These are phyloP conservation scores for Scedosporium boydii DNA, from an alignment of 2,329 filamentous ascomycete species.

Conservation along the genomic window DNA sequence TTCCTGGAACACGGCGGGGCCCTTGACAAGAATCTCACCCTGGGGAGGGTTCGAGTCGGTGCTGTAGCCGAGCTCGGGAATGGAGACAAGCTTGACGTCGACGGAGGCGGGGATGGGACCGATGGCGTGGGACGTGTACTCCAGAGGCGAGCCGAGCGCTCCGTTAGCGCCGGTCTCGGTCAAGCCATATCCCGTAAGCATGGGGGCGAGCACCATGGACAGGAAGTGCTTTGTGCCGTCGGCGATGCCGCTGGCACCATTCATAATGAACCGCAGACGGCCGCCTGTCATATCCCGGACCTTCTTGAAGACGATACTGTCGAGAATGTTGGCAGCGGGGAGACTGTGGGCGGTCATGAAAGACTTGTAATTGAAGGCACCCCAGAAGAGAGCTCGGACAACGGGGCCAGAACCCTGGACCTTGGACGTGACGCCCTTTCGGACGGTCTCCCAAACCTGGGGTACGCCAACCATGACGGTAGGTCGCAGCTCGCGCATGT, in stretches of 20 bases:
- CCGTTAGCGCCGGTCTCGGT: slow-evolving; percentile 88
- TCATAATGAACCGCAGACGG: slow-evolving; percentile 80
- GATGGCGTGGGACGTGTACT: slow-evolving; percentile 69
- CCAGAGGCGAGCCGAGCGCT: slow-evolving; percentile 70
- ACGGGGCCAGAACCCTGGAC: slow-evolving; percentile 64
- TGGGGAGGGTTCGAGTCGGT: slow-evolving; percentile 68
- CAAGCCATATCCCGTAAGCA: slow-evolving; percentile 89
- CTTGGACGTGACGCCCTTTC: slow-evolving; percentile 81
- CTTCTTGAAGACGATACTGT: slow-evolving; percentile 82
- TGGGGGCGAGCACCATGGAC: slow-evolving; percentile 83
- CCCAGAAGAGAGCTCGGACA: slow-evolving; percentile 69
- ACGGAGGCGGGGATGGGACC: slow-evolving; percentile 69
- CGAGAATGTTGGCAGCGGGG: slow-evolving; percentile 61
- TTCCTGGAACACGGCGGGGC: slow-evolving; percentile 60
- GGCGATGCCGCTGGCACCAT: slow-evolving; percentile 84
- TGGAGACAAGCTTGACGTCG: slow-evolving; percentile 87
- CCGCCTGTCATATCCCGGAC: slow-evolving; percentile 86
- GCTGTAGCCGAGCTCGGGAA: slow-evolving; percentile 79
- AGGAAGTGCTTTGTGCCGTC: slow-evolving; percentile 84
- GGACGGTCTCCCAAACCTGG: slow-evolving; percentile 93
- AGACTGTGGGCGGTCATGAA: slow-evolving; percentile 49
- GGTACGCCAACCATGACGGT: slow-evolving; percentile 91
- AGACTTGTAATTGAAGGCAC: slow-evolving; percentile 48
- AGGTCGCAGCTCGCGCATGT: slow-evolving; percentile 85
- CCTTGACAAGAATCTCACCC: slow-evolving; percentile 87